Evolutionary conservation across 2,329 filamentous ascomycete species (phyloP).

Genomic region (Albophoma yamanashiensis): DNA sequence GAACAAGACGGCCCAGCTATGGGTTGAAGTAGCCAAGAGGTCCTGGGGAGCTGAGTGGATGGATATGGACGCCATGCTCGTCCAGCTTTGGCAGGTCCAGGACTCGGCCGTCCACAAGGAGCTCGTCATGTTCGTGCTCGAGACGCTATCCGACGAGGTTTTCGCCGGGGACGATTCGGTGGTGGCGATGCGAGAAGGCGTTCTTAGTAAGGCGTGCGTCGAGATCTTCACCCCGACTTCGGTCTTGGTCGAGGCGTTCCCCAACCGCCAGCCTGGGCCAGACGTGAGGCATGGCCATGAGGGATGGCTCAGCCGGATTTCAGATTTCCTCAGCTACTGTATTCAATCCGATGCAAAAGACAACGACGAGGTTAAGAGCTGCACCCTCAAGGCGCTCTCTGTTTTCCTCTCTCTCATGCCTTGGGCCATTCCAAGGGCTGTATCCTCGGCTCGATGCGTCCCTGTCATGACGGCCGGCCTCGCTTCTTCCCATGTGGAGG

Average conservation of each 20-base stretch:
- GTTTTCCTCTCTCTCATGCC: slow-evolving; percentile 69
- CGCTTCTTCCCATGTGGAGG: slow-evolving; percentile 55
- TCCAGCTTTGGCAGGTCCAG: slow-evolving; percentile 68
- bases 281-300: slow-evolving; percentile 68
- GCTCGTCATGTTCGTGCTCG: slow-evolving; percentile 78
- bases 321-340: slow-evolving; percentile 63
- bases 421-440: slow-evolving; percentile 80
- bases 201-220: slow-evolving; percentile 80
- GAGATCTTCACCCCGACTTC: slow-evolving; percentile 81
- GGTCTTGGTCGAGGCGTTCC: slow-evolving; percentile 66
- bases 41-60: slow-evolving; percentile 90
- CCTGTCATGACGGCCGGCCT: slow-evolving; percentile 61
- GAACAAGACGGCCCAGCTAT: slow-evolving; percentile 90
- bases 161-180: slow-evolving; percentile 85
- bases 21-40: slow-evolving; percentile 90
- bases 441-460: slow-evolving; percentile 61
- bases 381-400: slow-evolving; percentile 66
- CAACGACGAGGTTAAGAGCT: slow-evolving; percentile 56
- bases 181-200: slow-evolving; percentile 70
- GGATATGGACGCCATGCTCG: slow-evolving; percentile 81
- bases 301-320: slow-evolving; percentile 77
- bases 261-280: slow-evolving; percentile 56
- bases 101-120: slow-evolving; percentile 61
- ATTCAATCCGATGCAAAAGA: slow-evolving; percentile 53
- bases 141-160: slow-evolving; percentile 87